A percentile compares a stretch with the other conserved stretches of the same genome.
phyloP scores from a whole-genome alignment of 192 early-diverging fungal genomes.

The Backusella luteola region DNA sequence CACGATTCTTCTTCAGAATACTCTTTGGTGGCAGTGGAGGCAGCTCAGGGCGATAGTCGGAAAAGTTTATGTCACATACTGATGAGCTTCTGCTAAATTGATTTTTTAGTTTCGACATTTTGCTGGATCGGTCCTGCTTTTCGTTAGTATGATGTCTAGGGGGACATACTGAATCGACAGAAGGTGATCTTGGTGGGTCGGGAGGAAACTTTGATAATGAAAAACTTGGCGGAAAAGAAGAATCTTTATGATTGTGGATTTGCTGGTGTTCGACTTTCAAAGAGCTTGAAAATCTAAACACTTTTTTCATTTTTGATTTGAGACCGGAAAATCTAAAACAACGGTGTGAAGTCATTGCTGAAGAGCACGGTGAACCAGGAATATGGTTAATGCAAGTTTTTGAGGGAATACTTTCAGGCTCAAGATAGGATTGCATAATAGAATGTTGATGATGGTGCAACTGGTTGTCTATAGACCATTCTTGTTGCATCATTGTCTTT shows the following conservation, averaged over 20 bases:
- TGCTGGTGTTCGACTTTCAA: neutral
- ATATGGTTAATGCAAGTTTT: neutral
- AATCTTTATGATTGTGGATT: neutral
- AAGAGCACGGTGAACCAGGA: neutral
- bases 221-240: neutral
- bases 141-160: neutral
- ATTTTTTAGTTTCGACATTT: neutral
- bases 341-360: neutral
- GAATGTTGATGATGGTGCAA: neutral
- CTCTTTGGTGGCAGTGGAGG: neutral
- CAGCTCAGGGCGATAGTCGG: neutral
- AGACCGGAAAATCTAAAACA: neutral
- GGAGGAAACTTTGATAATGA: neutral
- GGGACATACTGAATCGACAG: slow-evolving; percentile 3
- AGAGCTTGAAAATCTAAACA: neutral
- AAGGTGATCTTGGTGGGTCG: neutral
- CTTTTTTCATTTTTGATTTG: slow-evolving; percentile 8
- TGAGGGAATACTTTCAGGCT: neutral
- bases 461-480: neutral
- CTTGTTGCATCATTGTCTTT: neutral
- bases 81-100: slow-evolving; percentile 5
- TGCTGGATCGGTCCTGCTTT: neutral
- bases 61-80: neutral
- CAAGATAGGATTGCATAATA: slow-evolving; percentile 6
- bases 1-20: neutral